phyloP scores from a whole-genome alignment of 345 rosid genomes.

The Noccaea caerulescens region DNA sequence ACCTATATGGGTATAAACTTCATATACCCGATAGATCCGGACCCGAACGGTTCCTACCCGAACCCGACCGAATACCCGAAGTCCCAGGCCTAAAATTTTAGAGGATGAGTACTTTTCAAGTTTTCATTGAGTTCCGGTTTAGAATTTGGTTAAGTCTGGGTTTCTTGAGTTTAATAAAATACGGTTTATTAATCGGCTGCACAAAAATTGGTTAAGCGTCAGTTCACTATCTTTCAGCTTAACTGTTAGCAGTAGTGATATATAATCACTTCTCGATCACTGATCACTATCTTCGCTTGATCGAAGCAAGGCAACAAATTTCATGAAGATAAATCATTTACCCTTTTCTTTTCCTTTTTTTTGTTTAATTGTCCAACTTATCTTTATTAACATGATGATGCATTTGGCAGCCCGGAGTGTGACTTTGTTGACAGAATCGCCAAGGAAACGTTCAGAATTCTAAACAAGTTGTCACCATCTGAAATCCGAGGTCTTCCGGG shows the following conservation, averaged over 20 bases:
- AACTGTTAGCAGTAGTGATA: no score
- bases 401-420: conserved; percentile 34
- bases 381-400: not conserved
- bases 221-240: no score
- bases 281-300: not conserved
- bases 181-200: no score
- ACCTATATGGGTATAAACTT: no score
- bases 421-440: conserved; percentile 37
- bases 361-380: not conserved
- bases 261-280: not conserved
- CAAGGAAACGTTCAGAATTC: conserved; percentile 25
- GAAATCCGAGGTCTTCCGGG: conserved; percentile 27
- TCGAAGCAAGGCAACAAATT: not conserved
- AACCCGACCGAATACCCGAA: no score
- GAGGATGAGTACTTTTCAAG: no score
- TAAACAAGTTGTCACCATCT: conserved; percentile 33
- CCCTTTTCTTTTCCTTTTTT: not conserved
- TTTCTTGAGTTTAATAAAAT: no score
- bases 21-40: no score
- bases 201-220: no score
- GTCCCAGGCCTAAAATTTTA: no score
- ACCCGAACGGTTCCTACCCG: no score
- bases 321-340: not conserved
- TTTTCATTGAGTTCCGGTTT: not conserved
- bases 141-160: not conserved